Evolutionary conservation across 2,329 filamentous ascomycete species (phyloP).

Genomic region (Alternaria ethzedia): DNA sequence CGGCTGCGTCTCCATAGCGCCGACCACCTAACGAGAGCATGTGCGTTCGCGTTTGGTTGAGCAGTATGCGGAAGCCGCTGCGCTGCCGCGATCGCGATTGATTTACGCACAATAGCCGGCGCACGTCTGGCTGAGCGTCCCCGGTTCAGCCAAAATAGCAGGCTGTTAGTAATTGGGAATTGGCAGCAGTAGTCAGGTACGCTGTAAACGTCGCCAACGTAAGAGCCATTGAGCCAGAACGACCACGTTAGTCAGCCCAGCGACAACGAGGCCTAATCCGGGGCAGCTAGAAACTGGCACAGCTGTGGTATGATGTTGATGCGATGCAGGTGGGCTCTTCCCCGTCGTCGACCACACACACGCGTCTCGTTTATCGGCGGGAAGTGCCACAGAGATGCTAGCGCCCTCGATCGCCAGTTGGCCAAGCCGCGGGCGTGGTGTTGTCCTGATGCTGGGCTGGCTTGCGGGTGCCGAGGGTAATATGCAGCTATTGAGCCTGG

Average conservation of each 20-base stretch:
- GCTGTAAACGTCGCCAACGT: background rate
- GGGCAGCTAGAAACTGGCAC: background rate
- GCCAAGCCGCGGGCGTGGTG: constrained; percentile 3
- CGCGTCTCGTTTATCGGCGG: constrained; percentile 8
- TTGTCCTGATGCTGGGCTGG: constrained; percentile 1
- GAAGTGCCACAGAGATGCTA: constrained; percentile 11
- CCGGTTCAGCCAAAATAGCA: constrained; percentile 2
- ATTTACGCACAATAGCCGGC: constrained; percentile 1
- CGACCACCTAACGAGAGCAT: constrained; percentile 3
- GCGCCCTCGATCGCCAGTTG: constrained; percentile 8
- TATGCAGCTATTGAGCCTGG: constrained; percentile 12
- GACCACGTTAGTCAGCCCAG: background rate
- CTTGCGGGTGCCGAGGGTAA: constrained; percentile 3
- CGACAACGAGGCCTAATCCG: background rate
- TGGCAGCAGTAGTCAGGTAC: background rate
- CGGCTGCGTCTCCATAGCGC: constrained; percentile 1
- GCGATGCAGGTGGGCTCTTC: background rate
- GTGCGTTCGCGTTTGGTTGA: constrained; percentile 6
- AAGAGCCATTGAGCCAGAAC: background rate
- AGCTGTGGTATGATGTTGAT: background rate
- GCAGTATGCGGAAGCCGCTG: constrained; percentile 8
- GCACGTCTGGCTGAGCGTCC: background rate
- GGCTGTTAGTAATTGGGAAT: background rate
- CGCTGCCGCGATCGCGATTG: constrained; percentile 5
- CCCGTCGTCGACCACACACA: background rate